Evolutionary conservation across 257 asterid species (phyloP).

Genomic region (Nicotiana obtusifolia): DNA sequence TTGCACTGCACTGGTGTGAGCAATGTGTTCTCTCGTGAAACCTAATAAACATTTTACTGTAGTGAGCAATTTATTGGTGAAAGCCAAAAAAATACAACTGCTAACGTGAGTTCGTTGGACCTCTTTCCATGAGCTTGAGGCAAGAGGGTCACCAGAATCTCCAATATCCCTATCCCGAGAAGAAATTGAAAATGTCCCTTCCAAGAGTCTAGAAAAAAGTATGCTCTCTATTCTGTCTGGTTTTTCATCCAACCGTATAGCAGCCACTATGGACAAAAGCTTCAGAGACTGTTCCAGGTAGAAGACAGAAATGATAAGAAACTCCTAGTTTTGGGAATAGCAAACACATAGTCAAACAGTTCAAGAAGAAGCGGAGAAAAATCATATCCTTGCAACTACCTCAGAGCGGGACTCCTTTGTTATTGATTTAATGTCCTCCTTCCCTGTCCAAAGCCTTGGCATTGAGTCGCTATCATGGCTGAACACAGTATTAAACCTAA

Average conservation of each 20-base stretch:
- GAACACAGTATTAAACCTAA: slow-evolving; percentile 50
- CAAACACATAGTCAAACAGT: not conserved
- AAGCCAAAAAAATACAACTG: not conserved
- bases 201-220: slow-evolving; percentile 38
- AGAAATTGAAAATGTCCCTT: slow-evolving; percentile 19
- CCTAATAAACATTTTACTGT: slow-evolving; percentile 22
- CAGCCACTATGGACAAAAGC: slow-evolving; percentile 48
- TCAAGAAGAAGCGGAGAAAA: not conserved
- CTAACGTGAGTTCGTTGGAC: slow-evolving; percentile 15
- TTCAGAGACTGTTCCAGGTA: slow-evolving; percentile 38
- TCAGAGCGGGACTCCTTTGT: slow-evolving; percentile 48
- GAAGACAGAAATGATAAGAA: slow-evolving; percentile 7
- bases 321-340: not conserved
- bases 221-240: slow-evolving; percentile 35
- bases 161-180: slow-evolving; percentile 22
- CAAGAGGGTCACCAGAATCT: slow-evolving; percentile 45
- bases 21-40: slow-evolving; percentile 48
- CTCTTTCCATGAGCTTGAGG: slow-evolving; percentile 62
- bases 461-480: slow-evolving; percentile 53
- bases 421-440: slow-evolving; percentile 55
- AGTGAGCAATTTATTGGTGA: slow-evolving; percentile 8
- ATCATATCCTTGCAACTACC: slow-evolving; percentile 31
- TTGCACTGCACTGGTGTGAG: slow-evolving; percentile 60
- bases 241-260: slow-evolving; percentile 38
- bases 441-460: slow-evolving; percentile 75